Base-by-base conservation (phyloP, 164 flowering plant species). In the Umbilicus rupestris region DNA sequence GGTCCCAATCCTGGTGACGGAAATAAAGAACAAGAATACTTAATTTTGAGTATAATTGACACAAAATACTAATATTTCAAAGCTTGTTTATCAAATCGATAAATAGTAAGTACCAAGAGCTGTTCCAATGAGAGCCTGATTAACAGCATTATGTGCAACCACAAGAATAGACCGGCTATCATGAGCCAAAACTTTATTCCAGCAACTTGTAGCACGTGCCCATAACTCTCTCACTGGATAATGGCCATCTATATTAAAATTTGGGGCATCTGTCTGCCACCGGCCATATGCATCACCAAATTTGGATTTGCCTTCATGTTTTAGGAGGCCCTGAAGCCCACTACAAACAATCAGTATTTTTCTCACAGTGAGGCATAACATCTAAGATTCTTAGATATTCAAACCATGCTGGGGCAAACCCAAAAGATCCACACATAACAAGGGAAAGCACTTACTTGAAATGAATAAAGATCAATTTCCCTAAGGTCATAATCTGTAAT, bases 101-200 rank as follows among this genome's bases (percentile, higher is more conserved):
- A 20, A 39, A 65, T 37, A 29, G 59, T 46, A 3, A 68, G 63
- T 81, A 90, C 98, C 96, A n/a, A 93, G 73, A 16, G 96, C 97
- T 39, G 98, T 82, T 55, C 96, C 97, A 73, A 90, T 81, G 59
- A 93, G 95, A 72, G 98, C 96, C 83, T 90, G 97, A 79, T 93
- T 93, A 68, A 93, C 95, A 57, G 98, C 97, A 86, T 93, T 90
- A 64, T 90, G 97, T 76, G 97, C 98, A 79, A 90, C 97, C 73
- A 93, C 95, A 72, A 93, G 96, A 69, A 90, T 80, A 49, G 96
- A 90, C 69, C 72, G 80, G 72, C 94, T 86, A 64, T 93, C 92
- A 74, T 87, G 94, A 3, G 75, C 52, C 59, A 93, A 74, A 59
- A 93, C 90, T 72, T 75, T 84, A 44, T 66, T 66, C 97, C 98